These are phyloP conservation scores for Myriosclerotinia curreyana DNA, from an alignment of 2,329 filamentous ascomycete species.

Conservation along the genomic window DNA sequence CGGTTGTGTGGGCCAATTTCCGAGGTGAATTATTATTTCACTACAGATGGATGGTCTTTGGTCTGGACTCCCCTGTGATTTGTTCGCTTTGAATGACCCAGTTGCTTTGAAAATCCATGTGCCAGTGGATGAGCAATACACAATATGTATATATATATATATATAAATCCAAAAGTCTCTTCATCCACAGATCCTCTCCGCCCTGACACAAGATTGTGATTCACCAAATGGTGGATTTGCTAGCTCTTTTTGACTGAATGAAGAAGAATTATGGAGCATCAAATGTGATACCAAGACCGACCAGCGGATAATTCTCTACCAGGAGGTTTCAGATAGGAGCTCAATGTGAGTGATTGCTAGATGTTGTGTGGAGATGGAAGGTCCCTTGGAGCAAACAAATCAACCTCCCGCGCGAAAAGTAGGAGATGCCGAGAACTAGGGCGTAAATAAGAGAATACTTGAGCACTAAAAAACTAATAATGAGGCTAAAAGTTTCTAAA, in stretches of 20 bases:
- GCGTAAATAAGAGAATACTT: not conserved
- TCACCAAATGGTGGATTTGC: not conserved
- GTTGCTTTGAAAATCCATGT: not conserved
- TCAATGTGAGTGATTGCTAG: not conserved
- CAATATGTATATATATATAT: not conserved
- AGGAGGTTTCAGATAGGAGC: not conserved
- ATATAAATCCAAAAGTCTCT: not conserved
- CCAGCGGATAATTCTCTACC: constrained; percentile 3
- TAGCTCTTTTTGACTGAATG: not conserved
- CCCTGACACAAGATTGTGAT: not conserved
- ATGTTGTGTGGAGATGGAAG: not conserved
- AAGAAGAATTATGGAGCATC: not conserved
- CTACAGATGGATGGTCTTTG: not conserved
- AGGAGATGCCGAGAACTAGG: not conserved
- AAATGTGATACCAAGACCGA: not conserved
- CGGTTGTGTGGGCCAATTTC: not conserved
- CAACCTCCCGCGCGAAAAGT: not conserved
- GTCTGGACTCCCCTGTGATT: not conserved
- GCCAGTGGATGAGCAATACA: not conserved
- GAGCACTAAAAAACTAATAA: not conserved
- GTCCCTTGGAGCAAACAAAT: constrained; percentile 1
- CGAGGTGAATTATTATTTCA: not conserved
- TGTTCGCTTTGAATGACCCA: not conserved
- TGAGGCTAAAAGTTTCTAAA: not conserved
- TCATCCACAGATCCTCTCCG: not conserved